These are phyloP conservation scores for Silene noctiflora DNA, from an alignment of 179 eudicot genomes.

Conservation along the genomic window DNA sequence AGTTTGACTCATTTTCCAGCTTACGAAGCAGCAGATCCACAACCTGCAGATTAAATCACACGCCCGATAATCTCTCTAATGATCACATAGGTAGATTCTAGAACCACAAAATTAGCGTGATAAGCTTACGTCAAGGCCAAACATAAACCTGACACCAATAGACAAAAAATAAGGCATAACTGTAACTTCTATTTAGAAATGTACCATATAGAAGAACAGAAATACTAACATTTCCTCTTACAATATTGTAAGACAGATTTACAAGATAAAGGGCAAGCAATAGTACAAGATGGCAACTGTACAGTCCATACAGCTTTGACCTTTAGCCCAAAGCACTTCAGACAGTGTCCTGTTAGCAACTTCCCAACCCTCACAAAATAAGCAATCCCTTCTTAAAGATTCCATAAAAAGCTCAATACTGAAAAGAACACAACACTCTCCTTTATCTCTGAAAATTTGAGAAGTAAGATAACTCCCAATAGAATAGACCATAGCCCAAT, in stretches of 20 bases:
- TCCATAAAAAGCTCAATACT: not conserved
- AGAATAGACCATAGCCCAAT: not conserved
- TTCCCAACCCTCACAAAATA: not conserved
- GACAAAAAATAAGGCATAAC: not conserved
- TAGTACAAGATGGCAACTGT: not conserved
- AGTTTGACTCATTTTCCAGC: slow-evolving; percentile 67
- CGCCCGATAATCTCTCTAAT: not conserved
- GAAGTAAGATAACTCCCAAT: not conserved
- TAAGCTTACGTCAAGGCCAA: not conserved
- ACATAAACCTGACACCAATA: not conserved
- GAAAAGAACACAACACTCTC: not conserved
- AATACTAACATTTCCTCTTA: too few relatives aligned
- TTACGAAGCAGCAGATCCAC: slow-evolving; percentile 80
- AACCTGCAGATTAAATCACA: slow-evolving; percentile 43
- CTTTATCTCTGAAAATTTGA: not conserved
- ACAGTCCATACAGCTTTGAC: not conserved
- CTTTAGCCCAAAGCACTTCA: not conserved
- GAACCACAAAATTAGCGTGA: not conserved
- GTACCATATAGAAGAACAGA: too few relatives aligned
- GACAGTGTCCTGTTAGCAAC: not conserved
- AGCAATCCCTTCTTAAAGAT: not conserved
- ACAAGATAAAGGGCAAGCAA: not conserved
- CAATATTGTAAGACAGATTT: too few relatives aligned
- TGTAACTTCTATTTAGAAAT: too few relatives aligned
- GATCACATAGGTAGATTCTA: not conserved